These are phyloP conservation scores for Paramyrothecium sp. DNA, from an alignment of 2,329 filamentous ascomycete species.

Conservation along the genomic window DNA sequence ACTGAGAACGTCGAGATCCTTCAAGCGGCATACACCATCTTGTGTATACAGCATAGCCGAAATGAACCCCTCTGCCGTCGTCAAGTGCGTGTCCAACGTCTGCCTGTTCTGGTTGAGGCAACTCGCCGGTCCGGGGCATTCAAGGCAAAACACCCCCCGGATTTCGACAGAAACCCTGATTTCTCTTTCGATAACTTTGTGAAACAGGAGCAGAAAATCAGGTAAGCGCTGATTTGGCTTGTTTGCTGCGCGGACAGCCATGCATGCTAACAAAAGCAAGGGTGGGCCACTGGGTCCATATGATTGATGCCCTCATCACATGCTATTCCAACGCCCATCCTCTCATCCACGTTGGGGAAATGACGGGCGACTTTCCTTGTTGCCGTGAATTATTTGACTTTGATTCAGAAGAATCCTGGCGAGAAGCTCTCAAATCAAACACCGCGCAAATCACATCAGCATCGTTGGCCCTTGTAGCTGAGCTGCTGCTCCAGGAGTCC, in stretches of 20 bases:
- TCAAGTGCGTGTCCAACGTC: conserved; percentile 4
- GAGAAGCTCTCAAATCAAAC: background rate
- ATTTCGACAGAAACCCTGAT: background rate
- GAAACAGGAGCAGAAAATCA: conserved; percentile 3
- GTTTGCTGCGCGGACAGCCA: background rate
- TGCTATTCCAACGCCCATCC: conserved; percentile 4
- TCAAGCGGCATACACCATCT: conserved; percentile 6
- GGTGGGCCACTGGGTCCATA: conserved; percentile 6
- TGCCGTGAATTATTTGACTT: conserved; percentile 3
- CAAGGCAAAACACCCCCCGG: conserved; percentile 1
- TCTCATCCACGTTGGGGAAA: conserved; percentile 3
- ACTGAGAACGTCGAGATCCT: background rate
- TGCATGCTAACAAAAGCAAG: background rate
- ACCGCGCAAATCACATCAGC: background rate
- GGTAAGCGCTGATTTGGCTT: background rate
- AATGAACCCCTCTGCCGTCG: conserved; percentile 3
- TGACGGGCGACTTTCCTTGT: conserved; percentile 7
- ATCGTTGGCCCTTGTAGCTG: background rate
- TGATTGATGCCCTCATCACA: conserved; percentile 5
- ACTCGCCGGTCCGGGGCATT: conserved; percentile 4
- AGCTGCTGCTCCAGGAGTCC: conserved; percentile 1
- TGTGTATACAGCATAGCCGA: conserved; percentile 5
- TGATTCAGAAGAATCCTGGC: conserved; percentile 1
- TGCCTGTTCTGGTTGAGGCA: background rate
- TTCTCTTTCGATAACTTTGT: conserved; percentile 6